phyloP scores from a whole-genome alignment of 139 green algal species.

The Dunaliella primolecta region DNA sequence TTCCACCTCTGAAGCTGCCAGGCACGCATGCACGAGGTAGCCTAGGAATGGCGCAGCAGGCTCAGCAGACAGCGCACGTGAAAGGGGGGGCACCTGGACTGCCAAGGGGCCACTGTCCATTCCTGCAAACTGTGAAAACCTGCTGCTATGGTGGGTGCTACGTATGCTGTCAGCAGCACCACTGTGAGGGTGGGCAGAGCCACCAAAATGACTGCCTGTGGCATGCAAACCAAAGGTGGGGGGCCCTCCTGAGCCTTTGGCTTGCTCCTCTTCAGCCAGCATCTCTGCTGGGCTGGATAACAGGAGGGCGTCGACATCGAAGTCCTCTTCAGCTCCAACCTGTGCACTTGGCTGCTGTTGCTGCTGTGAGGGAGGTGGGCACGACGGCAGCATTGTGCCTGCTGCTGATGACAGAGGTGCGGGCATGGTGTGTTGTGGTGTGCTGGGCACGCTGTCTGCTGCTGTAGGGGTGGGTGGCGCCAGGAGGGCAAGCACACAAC shows the following conservation, averaged over 20 bases:
- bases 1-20: slow-evolving; percentile 51
- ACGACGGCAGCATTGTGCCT: not conserved
- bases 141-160: too few relatives aligned
- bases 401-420: too few relatives aligned
- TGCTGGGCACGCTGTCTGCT: too few relatives aligned
- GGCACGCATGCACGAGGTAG: slow-evolving; percentile 39
- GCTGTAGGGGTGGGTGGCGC: not conserved
- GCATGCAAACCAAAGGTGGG: too few relatives aligned
- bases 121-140: too few relatives aligned
- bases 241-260: too few relatives aligned
- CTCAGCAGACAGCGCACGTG: not conserved
- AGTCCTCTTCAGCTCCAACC: not conserved
- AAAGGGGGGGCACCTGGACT: not conserved
- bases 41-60: slow-evolving; percentile 38
- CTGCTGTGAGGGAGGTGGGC: too few relatives aligned
- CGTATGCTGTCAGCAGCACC: too few relatives aligned
- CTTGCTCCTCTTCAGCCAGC: not conserved
- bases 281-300: not conserved
- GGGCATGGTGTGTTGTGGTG: too few relatives aligned
- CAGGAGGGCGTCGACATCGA: not conserved
- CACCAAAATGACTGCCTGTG: too few relatives aligned
- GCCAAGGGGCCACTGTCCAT: not conserved
- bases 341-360: not conserved
- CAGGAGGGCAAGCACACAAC: slow-evolving; percentile 12
- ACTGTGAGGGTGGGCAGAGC: too few relatives aligned